Evolutionary conservation across 306 rosid genomes (phyloP), one percentile per base, ranked within the genome.

Genomic region (Vigna angularis): DNA sequence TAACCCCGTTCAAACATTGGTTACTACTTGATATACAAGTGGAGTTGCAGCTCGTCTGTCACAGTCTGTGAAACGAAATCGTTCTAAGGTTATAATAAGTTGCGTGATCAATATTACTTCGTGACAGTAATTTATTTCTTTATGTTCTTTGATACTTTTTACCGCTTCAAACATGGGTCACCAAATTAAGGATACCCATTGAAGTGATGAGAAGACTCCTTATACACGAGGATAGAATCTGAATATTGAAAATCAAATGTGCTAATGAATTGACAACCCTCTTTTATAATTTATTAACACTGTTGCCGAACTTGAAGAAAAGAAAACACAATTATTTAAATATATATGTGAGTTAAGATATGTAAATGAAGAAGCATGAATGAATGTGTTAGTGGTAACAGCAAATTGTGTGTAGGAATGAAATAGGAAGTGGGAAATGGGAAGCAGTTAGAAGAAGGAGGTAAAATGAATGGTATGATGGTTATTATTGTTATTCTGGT

Each of bases 91-190:
- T 30, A 11, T 36, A 64, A 64, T 7, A 3, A 15, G 28, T 36
- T 36, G 49, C 28, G 11, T n/a, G 28, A 17, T 36, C 49, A 38
- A 64, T 36, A 64, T 64, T 9, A 6, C 38, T 38, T 64, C 1
- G 30, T 13, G 32, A 15, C 45, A 59, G 66, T 28, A 28, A 28
- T 10, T 57, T 57, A 30, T 59, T 4, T 59, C 0, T 59, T 59
- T 57, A 24, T 24, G 22, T 30, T 62, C 67, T 28, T 28, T 28
- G 6, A 14, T 36, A 36, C 14, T 8, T 49, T 70, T 51, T 71
- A 52, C 49, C 18, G 13, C 4, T 26, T 49, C 62, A 16, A 38
- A 32, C 52, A 44, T 74, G n/a, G 79, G 79, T 74, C 34, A 30
- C 32, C 28, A 28, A 59, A 13, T 6, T 16, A 74, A 16, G 5